phyloP scores from a whole-genome alignment of 1,139 yeast species.

The Tardiomyces depauwii region DNA sequence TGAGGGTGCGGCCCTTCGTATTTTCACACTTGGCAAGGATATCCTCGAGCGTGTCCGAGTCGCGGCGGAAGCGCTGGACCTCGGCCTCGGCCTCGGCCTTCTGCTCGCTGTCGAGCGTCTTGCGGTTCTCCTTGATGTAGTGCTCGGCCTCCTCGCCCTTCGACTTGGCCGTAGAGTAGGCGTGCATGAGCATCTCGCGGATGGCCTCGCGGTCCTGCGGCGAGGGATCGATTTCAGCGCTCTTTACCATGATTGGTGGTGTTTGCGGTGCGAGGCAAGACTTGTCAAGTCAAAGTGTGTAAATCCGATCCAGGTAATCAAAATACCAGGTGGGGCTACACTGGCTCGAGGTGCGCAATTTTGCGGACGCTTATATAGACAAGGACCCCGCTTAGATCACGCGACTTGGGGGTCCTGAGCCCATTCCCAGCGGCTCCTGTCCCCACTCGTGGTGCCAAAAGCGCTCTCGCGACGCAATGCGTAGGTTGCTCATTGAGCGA shows the following conservation, averaged over 20 bases:
- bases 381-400: background rate
- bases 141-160: conserved; percentile 10
- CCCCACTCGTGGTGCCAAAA: too few species aligned
- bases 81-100: conserved; percentile 11
- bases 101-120: conserved; percentile 10
- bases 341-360: background rate
- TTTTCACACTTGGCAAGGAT: conserved; percentile 13
- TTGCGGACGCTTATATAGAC: background rate
- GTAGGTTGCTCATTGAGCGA: too few species aligned
- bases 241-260: background rate
- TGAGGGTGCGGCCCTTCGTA: conserved; percentile 13
- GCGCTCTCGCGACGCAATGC: too few species aligned
- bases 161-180: conserved; percentile 8
- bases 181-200: conserved; percentile 11
- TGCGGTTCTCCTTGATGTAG: conserved; percentile 11
- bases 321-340: background rate
- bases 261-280: background rate
- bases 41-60: conserved; percentile 13
- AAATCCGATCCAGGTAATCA: too few species aligned
- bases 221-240: conserved; percentile 14
- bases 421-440: background rate
- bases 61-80: conserved; percentile 10
- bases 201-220: conserved; percentile 12
- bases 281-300: background rate
- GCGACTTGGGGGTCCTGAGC: background rate